Base-by-base conservation (phyloP, 208 protist genomes). In the Leishmania braziliensis region DNA sequence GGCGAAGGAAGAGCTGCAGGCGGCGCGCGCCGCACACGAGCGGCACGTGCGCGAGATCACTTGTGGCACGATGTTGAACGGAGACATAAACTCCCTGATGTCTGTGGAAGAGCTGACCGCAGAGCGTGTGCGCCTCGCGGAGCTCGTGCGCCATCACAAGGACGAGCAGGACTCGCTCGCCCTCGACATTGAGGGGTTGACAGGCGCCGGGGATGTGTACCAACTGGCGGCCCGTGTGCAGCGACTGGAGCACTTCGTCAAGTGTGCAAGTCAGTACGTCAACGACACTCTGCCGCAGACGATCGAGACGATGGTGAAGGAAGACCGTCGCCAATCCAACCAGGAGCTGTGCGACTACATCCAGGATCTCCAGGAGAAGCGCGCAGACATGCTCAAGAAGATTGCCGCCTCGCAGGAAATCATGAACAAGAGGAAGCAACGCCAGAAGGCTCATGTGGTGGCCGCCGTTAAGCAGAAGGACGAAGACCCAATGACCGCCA, bases 141-240 rank as follows among this genome's bases (percentile, higher is more conserved):
- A 94, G 84, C 78, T 90, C 76, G 86, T 93, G 58, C 92, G 86
- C 70, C 89, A 95, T 80, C 86, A 92, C 89, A 93, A 95, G 88
- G 90, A 97, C 75, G 90, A 94, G 83, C 90, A 93, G 78, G 91
- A 95, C 79, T 89, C 89, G 14, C 77, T 95, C 33, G 70, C 86
- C 29, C 90, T 92, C 36, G 89, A 95, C 75, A 87, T 95, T 29
- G 91, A 95, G 75, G 81, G 77, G 0, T 74, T 92, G 60, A 85
- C 93, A 46, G 86, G 80, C 16, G 83, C 79, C 10, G 68, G 84
- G 16, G 84, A 88, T 29, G 69, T 95, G 51, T 93, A 91, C 79
- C 86, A 92, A 43, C 82, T 87, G 16, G 94, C 90, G 23, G 94
- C 92, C 10, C 92, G 94, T 29, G 86, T 95, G 77, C 91, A 95